Percentiles rank a stretch among this genome's conserved stretches.
phyloP scores from a whole-genome alignment of 768 basidiomycete genomes.

The Dioszegia aurantiaca region DNA sequence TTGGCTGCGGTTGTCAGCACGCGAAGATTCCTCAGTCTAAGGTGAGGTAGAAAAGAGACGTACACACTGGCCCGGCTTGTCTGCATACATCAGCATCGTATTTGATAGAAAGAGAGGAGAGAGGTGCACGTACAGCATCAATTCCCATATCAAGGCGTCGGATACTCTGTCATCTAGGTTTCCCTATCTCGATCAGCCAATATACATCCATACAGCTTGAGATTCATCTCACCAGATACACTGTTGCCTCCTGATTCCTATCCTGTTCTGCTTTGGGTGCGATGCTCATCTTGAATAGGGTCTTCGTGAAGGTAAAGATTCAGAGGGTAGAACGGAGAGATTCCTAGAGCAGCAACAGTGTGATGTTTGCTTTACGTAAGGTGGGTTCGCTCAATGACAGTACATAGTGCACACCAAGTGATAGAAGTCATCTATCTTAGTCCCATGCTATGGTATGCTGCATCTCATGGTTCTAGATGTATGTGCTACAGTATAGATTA shows the following conservation, averaged over 20 bases:
- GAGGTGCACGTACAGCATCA: slow-evolving; percentile 69
- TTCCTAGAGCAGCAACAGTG: too few relatives aligned
- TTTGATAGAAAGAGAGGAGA: neutral
- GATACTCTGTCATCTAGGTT: slow-evolving; percentile 94
- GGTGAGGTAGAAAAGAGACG: slow-evolving; percentile 51
- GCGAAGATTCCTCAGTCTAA: too few relatives aligned
- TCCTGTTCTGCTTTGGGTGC: slow-evolving; percentile 59
- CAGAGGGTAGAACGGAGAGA: too few relatives aligned
- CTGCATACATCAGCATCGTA: slow-evolving; percentile 21
- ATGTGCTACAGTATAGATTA: too few relatives aligned
- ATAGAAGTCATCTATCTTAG: too few relatives aligned
- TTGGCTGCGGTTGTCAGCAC: slow-evolving; percentile 63
- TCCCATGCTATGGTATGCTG: too few relatives aligned
- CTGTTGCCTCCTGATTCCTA: slow-evolving; percentile 86
- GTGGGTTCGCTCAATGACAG: too few relatives aligned
- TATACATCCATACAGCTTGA: neutral
- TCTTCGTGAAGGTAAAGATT: too few relatives aligned
- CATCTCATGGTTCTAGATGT: too few relatives aligned
- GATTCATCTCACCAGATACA: slow-evolving; percentile 64
- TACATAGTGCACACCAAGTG: too few relatives aligned
- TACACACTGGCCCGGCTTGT: slow-evolving; percentile 97
- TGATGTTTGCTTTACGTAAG: too few relatives aligned
- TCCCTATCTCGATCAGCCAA: slow-evolving; percentile 60
- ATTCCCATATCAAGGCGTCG: slow-evolving; percentile 93
- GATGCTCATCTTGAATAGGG: slow-evolving; percentile 12